These are phyloP conservation scores for Euphrasia arctica DNA, from an alignment of 305 asterid genomes.

Conservation along the genomic window DNA sequence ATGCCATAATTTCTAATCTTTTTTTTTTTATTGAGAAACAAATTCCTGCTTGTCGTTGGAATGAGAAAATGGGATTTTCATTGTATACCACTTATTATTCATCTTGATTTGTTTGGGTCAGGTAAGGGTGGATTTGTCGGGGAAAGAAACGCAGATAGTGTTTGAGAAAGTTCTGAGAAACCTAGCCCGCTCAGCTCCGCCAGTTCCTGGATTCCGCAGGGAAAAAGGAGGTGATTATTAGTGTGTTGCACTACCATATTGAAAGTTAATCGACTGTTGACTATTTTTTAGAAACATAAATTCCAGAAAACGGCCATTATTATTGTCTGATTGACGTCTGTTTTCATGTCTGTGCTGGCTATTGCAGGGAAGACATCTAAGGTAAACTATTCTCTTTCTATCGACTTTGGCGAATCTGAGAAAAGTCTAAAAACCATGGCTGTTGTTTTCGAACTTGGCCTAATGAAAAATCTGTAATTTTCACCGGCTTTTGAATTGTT, in stretches of 20 bases:
- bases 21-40: background rate
- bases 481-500: background rate
- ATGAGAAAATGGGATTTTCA: slow-evolving; percentile 9
- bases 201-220: slow-evolving; percentile 83
- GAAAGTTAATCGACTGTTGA: background rate
- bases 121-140: slow-evolving; percentile 77
- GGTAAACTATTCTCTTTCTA: slow-evolving; percentile 31
- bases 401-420: background rate
- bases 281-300: background rate
- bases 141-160: slow-evolving; percentile 62
- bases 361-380: slow-evolving; percentile 71
- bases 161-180: slow-evolving; percentile 61
- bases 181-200: slow-evolving; percentile 76
- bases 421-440: background rate
- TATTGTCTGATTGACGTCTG: slow-evolving; percentile 23
- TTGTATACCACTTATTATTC: background rate
- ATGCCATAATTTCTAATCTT: background rate
- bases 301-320: slow-evolving; percentile 20
- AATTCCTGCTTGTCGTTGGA: slow-evolving; percentile 15
- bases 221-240: slow-evolving; percentile 67
- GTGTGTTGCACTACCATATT: background rate
- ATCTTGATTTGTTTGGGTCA: slow-evolving; percentile 20
- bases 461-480: too few relatives aligned
- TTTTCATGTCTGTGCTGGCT: slow-evolving; percentile 38
- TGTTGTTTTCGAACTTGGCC: too few relatives aligned